phyloP scores from a whole-genome alignment of 768 basidiomycete genomes.

The Pseudohyphozyma bogoriensis region DNA sequence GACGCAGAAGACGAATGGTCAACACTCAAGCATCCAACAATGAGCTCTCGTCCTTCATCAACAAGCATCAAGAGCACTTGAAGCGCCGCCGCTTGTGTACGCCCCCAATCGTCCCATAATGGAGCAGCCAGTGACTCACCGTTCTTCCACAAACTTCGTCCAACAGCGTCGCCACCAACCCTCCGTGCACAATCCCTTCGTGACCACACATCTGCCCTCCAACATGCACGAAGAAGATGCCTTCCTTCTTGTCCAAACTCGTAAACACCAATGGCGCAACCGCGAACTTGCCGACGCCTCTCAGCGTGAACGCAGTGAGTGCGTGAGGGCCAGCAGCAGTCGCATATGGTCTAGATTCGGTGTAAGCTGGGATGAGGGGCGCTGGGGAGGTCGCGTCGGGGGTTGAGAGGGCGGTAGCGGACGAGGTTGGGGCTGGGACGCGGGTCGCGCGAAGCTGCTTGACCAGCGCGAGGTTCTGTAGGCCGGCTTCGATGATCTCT shows the following conservation, averaged over 20 bases:
- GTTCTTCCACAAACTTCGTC: constrained; percentile 72
- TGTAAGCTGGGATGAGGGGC: constrained; percentile 63
- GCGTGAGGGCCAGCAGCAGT: constrained; percentile 72
- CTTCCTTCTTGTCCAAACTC: constrained; percentile 64
- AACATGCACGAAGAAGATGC: constrained; percentile 62
- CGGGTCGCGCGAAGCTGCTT: too few species aligned
- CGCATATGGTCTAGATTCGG: constrained; percentile 52
- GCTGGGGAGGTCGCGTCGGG: constrained; percentile 44
- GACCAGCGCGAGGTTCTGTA: too few species aligned
- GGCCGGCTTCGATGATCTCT: too few species aligned
- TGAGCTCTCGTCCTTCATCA: too few species aligned
- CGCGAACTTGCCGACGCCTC: constrained; percentile 78
- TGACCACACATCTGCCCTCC: constrained; percentile 70
- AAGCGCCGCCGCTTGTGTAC: too few species aligned
- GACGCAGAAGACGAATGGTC: constrained; percentile 2
- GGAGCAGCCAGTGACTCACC: constrained; percentile 47
- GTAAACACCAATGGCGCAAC: constrained; percentile 66
- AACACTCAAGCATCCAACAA: too few species aligned
- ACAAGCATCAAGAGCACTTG: too few species aligned
- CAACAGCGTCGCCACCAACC: constrained; percentile 74
- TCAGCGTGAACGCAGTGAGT: constrained; percentile 71
- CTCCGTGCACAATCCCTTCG: constrained; percentile 80
- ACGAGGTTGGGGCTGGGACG: too few species aligned
- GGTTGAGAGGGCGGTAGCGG: too few species aligned
- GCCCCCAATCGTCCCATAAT: background rate